A percentile compares a stretch with the other conserved stretches of the same genome.
These are phyloP conservation scores for Lyophyllum shimeji DNA, from an alignment of 768 basidiomycete genomes.

Conservation along the genomic window DNA sequence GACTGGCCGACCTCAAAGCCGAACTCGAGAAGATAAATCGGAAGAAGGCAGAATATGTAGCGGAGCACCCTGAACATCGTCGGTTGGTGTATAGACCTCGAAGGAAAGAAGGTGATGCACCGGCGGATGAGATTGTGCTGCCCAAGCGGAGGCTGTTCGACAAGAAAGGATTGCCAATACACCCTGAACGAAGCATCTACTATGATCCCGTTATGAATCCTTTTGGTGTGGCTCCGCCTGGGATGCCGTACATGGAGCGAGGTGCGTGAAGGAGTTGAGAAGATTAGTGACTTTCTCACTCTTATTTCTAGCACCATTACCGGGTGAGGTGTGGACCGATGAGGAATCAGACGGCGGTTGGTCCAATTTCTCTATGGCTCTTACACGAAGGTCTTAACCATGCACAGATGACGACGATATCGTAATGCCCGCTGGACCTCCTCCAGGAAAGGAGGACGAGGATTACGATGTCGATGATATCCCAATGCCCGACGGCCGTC, in stretches of 20 bases:
- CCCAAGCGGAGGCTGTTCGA: slow-evolving; percentile 70
- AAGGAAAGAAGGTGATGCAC: slow-evolving; percentile 43
- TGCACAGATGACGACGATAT: slow-evolving; percentile 57
- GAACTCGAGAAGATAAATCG: slow-evolving; percentile 80
- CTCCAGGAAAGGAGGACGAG: slow-evolving; percentile 50
- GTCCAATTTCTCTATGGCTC: background rate
- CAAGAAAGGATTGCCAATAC: slow-evolving; percentile 80
- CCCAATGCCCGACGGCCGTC: slow-evolving; percentile 84
- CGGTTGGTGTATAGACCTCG: slow-evolving; percentile 74
- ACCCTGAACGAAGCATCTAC: slow-evolving; percentile 91
- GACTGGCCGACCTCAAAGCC: slow-evolving; percentile 66
- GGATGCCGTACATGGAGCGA: slow-evolving; percentile 92
- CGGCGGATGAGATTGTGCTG: slow-evolving; percentile 36
- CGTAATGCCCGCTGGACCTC: slow-evolving; percentile 63
- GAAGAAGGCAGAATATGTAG: slow-evolving; percentile 90
- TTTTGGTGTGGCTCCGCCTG: slow-evolving; percentile 90
- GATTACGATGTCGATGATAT: slow-evolving; percentile 78
- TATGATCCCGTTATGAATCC: slow-evolving; percentile 95
- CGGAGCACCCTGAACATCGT: slow-evolving; percentile 91
- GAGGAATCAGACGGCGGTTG: slow-evolving; percentile 52
- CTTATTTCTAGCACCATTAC: slow-evolving; percentile 47
- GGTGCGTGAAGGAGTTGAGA: slow-evolving; percentile 49
- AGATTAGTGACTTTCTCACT: background rate
- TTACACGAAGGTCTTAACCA: slow-evolving; percentile 3
- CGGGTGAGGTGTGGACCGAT: slow-evolving; percentile 64